phyloP scores from a whole-genome alignment of 116 monocot genomes.

The Cymodocea nodosa region DNA sequence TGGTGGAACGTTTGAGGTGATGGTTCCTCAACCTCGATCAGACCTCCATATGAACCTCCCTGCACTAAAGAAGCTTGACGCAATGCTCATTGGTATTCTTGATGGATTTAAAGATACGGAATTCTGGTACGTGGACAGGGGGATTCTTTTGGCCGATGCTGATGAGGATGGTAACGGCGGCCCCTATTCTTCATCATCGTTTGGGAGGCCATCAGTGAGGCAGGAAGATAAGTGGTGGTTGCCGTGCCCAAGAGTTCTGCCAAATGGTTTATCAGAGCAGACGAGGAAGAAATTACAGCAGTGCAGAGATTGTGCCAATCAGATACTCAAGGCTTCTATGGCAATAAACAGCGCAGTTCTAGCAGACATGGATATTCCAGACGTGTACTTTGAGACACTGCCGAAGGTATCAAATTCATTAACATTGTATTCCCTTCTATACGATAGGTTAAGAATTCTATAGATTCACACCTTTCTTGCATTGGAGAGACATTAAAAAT shows the following conservation, averaged over 20 bases:
- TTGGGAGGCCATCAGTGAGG: constrained; percentile 50
- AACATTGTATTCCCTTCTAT: too few relatives aligned
- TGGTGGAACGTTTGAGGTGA: constrained; percentile 88
- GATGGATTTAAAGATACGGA: constrained; percentile 78
- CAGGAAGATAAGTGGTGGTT: constrained; percentile 99
- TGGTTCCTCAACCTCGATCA: constrained; percentile 63
- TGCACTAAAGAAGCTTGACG: constrained; percentile 90
- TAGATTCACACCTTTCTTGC: too few relatives aligned
- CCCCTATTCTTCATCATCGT: constrained; percentile 35
- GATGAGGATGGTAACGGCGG: constrained; percentile 31
- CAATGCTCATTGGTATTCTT: constrained; percentile 74
- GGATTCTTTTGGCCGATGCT: constrained; percentile 46
- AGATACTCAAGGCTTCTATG: constrained; percentile 95
- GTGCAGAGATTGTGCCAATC: constrained; percentile 76
- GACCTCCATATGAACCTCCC: constrained; percentile 94
- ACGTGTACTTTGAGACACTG: constrained; percentile 63
- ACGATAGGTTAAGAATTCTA: too few relatives aligned
- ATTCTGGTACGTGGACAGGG: constrained; percentile 89
- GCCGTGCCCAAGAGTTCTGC: constrained; percentile 74
- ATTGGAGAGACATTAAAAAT: too few relatives aligned
- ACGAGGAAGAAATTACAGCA: constrained; percentile 68
- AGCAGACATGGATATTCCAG: constrained; percentile 84
- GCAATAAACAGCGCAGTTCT: constrained; percentile 87
- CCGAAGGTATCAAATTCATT: constrained; percentile 50
- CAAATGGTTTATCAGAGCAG: constrained; percentile 58